Base-by-base conservation (phyloP, 2,329 filamentous ascomycete genomes). In the Colletotrichum acutatum region DNA sequence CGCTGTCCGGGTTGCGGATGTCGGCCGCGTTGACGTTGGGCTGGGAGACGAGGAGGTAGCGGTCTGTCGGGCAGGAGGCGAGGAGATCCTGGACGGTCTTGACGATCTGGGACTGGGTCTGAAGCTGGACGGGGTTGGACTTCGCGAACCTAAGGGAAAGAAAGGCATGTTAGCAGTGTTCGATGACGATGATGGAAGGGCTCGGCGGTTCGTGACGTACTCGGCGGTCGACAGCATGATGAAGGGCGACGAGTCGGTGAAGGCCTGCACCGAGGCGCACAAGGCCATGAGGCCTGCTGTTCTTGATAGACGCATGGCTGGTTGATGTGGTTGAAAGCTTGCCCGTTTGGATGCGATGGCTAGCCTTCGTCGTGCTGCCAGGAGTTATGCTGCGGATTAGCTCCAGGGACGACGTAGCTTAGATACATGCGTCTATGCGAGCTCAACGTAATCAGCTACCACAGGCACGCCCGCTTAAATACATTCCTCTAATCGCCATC, bases 241-340 rank as follows among this genome's bases (percentile, higher is more conserved):
- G 83, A 98, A 97, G 22, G 97, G 96, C 67, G 94, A 95, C 2
- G 95, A 95, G 83, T 98, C 93, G 75, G 90, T 91, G 82, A 98
- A 97, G 30, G 94, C 95, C 74, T 90, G 85, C 57, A 88, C 91
- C 28, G 87, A 86, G 73, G 89, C 87, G 76, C 89, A 86, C 78
- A 90, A 83, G 76, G 87, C 87, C 79, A 90, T 83, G 63, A 89
- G 80, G 76, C 86, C 82, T 73, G 86, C 82, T 79, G 88, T 79
- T 79, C 84, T 80, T 68, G 87, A 87, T 78, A 87, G 79, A 86
- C 87, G 89, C 90, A 92, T 92, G 75, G 77, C 49, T 65, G 71
- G 42, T 60, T 74, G 66, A 58, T 75, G 71, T 60, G 59, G 59
- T 54, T 57, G 37, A 62, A 22, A 64, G 66, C 54, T 66, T 49